Percentiles rank a stretch among this genome's conserved stretches.
These are phyloP conservation scores for Geosmithia morbida DNA, from an alignment of 2,329 filamentous ascomycete species.

Conservation along the genomic window DNA sequence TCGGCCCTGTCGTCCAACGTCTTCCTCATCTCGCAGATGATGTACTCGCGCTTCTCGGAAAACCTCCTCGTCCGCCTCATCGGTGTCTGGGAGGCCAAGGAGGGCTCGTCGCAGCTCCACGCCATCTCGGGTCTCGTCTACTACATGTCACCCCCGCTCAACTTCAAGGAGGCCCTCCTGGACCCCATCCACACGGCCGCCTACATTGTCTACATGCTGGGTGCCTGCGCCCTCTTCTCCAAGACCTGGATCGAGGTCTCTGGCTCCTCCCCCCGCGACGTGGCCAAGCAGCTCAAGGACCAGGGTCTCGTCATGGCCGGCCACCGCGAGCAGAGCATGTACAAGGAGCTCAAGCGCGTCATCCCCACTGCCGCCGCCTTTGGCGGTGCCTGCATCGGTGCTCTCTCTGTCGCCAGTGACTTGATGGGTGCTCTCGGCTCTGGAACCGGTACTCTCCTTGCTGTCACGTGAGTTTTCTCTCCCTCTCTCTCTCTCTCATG, in stretches of 20 bases:
- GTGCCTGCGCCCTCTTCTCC: conserved; percentile 94
- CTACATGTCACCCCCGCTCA: conserved; percentile 98
- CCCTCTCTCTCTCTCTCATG: not conserved
- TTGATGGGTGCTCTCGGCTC: conserved; percentile 91
- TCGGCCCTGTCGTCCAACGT: conserved; percentile 97
- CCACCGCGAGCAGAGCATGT: conserved; percentile 99
- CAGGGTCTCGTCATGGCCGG: conserved; percentile 99
- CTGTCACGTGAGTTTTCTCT: conserved; percentile 71
- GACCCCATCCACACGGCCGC: conserved; percentile 94
- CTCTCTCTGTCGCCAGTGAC: conserved; percentile 87
- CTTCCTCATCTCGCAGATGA: conserved; percentile 98
- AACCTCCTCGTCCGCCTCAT: conserved; percentile 96
- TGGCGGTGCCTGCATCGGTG: conserved; percentile 97
- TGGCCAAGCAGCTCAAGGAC: conserved; percentile 99
- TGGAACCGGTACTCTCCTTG: conserved; percentile 93
- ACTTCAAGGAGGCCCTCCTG: conserved; percentile 91
- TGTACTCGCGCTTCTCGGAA: conserved; percentile 97
- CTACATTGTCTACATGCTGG: conserved; percentile 96
- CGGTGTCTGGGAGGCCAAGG: conserved; percentile 95
- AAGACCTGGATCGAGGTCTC: conserved; percentile 99
- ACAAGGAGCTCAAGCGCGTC: conserved; percentile 98
- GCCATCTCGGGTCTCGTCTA: conserved; percentile 90
- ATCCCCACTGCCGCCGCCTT: conserved; percentile 97
- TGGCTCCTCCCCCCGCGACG: conserved; percentile 90
- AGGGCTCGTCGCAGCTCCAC: conserved; percentile 89